Percentiles rank a stretch among this genome's conserved stretches.
phyloP scores from a whole-genome alignment of 305 asterid species.

The Andrographis paniculata region DNA sequence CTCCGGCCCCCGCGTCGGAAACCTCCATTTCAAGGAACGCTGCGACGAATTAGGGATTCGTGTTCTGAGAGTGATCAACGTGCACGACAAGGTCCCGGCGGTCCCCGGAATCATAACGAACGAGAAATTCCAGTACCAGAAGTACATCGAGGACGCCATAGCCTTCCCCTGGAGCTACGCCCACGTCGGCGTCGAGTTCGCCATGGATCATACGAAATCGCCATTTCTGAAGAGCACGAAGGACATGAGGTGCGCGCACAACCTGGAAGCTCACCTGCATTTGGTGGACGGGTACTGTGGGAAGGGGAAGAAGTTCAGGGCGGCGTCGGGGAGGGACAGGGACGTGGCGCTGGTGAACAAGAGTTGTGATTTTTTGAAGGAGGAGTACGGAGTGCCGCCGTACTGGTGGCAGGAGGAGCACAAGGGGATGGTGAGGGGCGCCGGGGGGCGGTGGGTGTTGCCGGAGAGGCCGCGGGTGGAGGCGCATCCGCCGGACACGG shows the following conservation, averaged over 20 bases:
- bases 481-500: conserved; percentile 69
- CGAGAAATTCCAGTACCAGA: conserved; percentile 56
- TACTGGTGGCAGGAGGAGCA: conserved; percentile 79
- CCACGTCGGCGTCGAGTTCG: conserved; percentile 57
- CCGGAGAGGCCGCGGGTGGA: conserved; percentile 58
- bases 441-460: conserved; percentile 56
- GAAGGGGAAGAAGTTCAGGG: conserved; percentile 20
- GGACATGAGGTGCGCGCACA: conserved; percentile 43
- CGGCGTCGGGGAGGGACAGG: conserved; percentile 34
- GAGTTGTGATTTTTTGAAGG: conserved; percentile 43
- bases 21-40: conserved; percentile 56
- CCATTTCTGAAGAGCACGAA: conserved; percentile 36
- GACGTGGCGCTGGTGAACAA: conserved; percentile 66
- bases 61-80: conserved; percentile 42
- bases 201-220: conserved; percentile 42
- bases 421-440: conserved; percentile 53
- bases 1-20: conserved; percentile 63
- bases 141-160: conserved; percentile 35
- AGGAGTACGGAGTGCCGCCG: conserved; percentile 51
- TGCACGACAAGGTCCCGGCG: conserved; percentile 55
- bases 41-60: conserved; percentile 57
- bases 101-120: conserved; percentile 64
- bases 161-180: conserved; percentile 77
- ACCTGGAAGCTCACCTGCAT: conserved; percentile 62
- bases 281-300: conserved; percentile 61